phyloP scores from a whole-genome alignment of 768 basidiomycete genomes.

The Phaffia australis region DNA sequence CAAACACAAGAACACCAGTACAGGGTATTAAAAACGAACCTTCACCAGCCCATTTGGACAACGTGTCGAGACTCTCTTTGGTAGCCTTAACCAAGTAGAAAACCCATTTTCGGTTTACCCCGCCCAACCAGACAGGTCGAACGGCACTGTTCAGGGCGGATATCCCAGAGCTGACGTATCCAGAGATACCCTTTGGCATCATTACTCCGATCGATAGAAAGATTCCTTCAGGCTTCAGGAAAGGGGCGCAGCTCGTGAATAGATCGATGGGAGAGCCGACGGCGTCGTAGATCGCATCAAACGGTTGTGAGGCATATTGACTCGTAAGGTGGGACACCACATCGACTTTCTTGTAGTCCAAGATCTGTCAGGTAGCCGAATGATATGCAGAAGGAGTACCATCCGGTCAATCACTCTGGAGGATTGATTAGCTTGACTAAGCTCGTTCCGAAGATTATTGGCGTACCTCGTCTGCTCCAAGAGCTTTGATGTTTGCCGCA shows the following conservation, averaged over 20 bases:
- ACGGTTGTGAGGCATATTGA: conserved; percentile 2
- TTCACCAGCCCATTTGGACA: conserved; percentile 3
- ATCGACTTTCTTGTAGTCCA: conserved; percentile 16
- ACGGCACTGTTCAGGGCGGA: not conserved
- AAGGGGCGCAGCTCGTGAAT: not conserved
- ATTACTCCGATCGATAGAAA: conserved; percentile 2
- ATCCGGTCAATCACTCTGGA: too few species aligned
- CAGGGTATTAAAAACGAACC: conserved; percentile 4
- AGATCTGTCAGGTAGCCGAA: not conserved
- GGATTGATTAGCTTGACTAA: too few species aligned
- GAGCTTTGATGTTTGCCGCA: not conserved
- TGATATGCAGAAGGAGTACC: too few species aligned
- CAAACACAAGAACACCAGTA: not conserved
- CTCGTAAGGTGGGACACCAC: conserved; percentile 1
- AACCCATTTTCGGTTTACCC: conserved; percentile 4
- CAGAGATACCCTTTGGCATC: not conserved
- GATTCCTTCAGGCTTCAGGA: not conserved
- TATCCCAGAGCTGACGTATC: not conserved
- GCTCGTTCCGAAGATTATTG: too few species aligned
- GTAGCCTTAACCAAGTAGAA: not conserved
- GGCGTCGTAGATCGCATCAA: conserved; percentile 12
- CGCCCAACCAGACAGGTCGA: not conserved
- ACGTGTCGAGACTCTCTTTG: not conserved
- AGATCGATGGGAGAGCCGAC: conserved; percentile 7
- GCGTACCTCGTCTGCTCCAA: conserved; percentile 24